These are phyloP conservation scores for Linum usitatissimum DNA, from an alignment of 345 rosid genomes.

Conservation along the genomic window DNA sequence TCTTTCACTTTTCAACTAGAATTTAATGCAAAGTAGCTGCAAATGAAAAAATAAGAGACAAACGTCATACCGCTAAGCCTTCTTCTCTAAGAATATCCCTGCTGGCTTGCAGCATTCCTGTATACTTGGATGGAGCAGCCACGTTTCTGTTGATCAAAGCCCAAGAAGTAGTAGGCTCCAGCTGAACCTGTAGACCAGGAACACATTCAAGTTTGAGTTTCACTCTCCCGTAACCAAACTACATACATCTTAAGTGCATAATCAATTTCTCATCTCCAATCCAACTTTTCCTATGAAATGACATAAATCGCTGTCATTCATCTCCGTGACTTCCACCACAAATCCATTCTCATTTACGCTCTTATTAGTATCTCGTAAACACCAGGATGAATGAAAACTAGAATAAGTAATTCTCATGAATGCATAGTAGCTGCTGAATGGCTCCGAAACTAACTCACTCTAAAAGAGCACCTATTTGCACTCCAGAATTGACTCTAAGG, in stretches of 20 bases:
- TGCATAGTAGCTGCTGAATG: no score
- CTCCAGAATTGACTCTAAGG: not conserved
- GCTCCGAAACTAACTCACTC: no score
- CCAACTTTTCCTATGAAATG: no score
- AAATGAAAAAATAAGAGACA: not conserved
- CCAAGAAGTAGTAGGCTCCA: constrained; percentile 87
- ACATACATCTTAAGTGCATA: not conserved
- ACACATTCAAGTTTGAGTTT: not conserved
- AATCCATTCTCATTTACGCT: no score
- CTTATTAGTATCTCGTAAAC: no score
- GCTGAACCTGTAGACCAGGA: constrained; percentile 56
- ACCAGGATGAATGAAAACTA: no score
- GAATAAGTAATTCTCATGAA: no score
- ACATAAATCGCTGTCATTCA: no score
- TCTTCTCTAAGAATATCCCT: constrained; percentile 89
- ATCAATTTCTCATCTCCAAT: no score
- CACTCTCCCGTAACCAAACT: not conserved
- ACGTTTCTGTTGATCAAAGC: constrained; percentile 39
- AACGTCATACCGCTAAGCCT: constrained; percentile 58
- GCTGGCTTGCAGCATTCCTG: constrained; percentile 81
- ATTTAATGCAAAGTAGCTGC: not conserved
- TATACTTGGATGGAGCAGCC: constrained; percentile 60
- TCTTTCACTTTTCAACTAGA: not conserved
- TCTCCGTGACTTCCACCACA: no score
- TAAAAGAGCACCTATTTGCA: not conserved